These are phyloP conservation scores for Cydonia oblonga DNA, from an alignment of 331 rosid species.

Conservation along the genomic window DNA sequence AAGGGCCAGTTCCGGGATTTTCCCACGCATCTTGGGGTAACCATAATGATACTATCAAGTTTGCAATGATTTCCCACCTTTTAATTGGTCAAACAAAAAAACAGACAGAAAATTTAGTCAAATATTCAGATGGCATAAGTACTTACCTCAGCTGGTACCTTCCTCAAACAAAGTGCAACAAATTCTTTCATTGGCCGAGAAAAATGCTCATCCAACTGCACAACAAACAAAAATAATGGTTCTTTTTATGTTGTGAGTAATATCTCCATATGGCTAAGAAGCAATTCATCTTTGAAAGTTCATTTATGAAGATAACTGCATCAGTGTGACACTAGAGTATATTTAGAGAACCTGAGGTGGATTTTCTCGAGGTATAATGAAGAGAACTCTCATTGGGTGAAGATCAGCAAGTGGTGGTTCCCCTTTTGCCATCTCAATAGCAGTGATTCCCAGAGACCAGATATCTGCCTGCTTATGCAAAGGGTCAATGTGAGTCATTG, in stretches of 20 bases:
- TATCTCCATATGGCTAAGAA: constrained; percentile 2
- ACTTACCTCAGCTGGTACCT: constrained; percentile 89
- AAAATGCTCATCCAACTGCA: constrained; percentile 97
- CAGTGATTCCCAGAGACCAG: constrained; percentile 97
- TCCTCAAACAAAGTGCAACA: constrained; percentile 83
- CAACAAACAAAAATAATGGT: constrained; percentile 22
- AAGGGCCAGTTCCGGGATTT: not conserved
- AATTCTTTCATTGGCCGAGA: constrained; percentile 94
- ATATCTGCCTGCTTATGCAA: constrained; percentile 82
- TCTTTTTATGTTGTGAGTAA: constrained; percentile 2
- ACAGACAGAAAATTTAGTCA: not conserved
- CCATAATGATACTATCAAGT: not conserved
- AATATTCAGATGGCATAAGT: not conserved
- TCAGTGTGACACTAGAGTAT: constrained; percentile 1
- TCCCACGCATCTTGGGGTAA: not conserved
- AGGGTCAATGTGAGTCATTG: constrained; percentile 15
- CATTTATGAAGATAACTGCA: not conserved
- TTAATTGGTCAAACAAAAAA: not conserved
- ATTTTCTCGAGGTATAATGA: constrained; percentile 93
- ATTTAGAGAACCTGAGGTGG: constrained; percentile 78
- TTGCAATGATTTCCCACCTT: not conserved
- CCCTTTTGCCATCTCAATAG: constrained; percentile 99
- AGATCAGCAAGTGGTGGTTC: constrained; percentile 99
- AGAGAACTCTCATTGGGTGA: constrained; percentile 98
- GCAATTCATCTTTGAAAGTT: not conserved